These are phyloP conservation scores for Coniosporium apollinis DNA, from an alignment of 495 filamentous ascomycete genomes.

Conservation along the genomic window DNA sequence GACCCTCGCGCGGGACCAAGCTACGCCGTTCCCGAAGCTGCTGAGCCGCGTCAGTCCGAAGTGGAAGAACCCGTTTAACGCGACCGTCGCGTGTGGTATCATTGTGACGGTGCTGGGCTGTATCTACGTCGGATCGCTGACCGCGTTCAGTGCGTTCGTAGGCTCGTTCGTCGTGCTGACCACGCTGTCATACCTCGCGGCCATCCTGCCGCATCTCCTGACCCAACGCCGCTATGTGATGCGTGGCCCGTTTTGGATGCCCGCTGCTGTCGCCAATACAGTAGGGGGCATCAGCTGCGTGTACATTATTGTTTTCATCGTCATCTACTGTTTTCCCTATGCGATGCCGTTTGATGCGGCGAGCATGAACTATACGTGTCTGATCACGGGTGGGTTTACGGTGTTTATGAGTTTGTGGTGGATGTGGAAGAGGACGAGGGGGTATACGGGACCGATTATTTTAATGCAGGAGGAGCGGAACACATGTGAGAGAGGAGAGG, in stretches of 20 bases:
- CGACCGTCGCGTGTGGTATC: slow-evolving; percentile 45
- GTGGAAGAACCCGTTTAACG: slow-evolving; percentile 47
- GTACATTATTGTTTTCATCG: slow-evolving; percentile 51
- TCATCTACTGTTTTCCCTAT: slow-evolving; percentile 56
- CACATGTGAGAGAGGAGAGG: too few relatives aligned
- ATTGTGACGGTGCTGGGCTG: slow-evolving; percentile 50
- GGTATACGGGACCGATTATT: slow-evolving; percentile 3
- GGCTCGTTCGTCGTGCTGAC: slow-evolving; percentile 60
- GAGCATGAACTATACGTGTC: slow-evolving; percentile 19
- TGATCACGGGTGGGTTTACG: slow-evolving; percentile 7
- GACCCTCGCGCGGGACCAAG: slow-evolving; percentile 63
- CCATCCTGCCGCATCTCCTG: slow-evolving; percentile 58
- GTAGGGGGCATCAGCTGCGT: slow-evolving; percentile 43
- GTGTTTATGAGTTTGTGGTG: slow-evolving; percentile 6
- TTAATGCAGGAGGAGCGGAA: neutral
- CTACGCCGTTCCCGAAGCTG: slow-evolving; percentile 34
- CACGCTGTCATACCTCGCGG: slow-evolving; percentile 55
- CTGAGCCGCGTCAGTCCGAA: slow-evolving; percentile 32
- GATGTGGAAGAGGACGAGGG: neutral
- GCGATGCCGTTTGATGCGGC: slow-evolving; percentile 13
- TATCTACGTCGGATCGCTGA: slow-evolving; percentile 55
- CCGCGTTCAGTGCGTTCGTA: slow-evolving; percentile 62
- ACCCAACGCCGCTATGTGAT: slow-evolving; percentile 45
- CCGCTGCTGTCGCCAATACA: slow-evolving; percentile 35
- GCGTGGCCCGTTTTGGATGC: slow-evolving; percentile 55